phyloP scores from a whole-genome alignment of 108 stramenopile species.

The Skeletonema marinoi region DNA sequence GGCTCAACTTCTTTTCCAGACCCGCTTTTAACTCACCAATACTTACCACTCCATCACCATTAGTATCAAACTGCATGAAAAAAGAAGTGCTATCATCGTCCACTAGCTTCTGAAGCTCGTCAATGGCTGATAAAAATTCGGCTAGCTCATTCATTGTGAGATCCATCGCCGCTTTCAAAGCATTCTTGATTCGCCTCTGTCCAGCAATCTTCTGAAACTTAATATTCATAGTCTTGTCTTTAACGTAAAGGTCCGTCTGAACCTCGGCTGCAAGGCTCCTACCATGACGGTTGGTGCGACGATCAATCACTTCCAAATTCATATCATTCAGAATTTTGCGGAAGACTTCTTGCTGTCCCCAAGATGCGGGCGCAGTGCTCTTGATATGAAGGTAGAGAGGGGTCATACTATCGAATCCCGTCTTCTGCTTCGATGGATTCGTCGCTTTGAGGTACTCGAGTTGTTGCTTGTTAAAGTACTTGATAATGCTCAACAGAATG shows the following conservation, averaged over 20 bases:
- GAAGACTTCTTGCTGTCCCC: too few species aligned
- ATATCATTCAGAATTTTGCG: too few species aligned
- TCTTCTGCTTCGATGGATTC: too few species aligned
- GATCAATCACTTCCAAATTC: too few species aligned
- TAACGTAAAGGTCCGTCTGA: too few species aligned
- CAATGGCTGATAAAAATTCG: neutral
- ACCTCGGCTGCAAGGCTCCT: too few species aligned
- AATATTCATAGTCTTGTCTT: neutral
- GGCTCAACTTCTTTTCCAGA: neutral
- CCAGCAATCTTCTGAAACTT: slow-evolving; percentile 2
- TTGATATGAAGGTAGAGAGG: too few species aligned
- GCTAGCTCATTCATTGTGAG: neutral
- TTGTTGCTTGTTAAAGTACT: too few species aligned
- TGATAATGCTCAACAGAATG: too few species aligned
- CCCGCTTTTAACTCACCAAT: neutral
- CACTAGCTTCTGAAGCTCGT: neutral
- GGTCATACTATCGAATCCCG: too few species aligned
- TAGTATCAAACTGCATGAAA: neutral
- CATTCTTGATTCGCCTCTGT: slow-evolving; percentile 1
- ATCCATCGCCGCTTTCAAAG: neutral
- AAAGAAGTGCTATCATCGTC: neutral
- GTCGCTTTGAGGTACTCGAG: too few species aligned
- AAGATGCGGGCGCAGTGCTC: too few species aligned
- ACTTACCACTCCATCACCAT: neutral
- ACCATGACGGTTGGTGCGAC: slow-evolving; percentile 44